These are phyloP conservation scores for Aspergillus sclerotialis DNA, from an alignment of 2,329 filamentous ascomycete genomes.

Conservation along the genomic window DNA sequence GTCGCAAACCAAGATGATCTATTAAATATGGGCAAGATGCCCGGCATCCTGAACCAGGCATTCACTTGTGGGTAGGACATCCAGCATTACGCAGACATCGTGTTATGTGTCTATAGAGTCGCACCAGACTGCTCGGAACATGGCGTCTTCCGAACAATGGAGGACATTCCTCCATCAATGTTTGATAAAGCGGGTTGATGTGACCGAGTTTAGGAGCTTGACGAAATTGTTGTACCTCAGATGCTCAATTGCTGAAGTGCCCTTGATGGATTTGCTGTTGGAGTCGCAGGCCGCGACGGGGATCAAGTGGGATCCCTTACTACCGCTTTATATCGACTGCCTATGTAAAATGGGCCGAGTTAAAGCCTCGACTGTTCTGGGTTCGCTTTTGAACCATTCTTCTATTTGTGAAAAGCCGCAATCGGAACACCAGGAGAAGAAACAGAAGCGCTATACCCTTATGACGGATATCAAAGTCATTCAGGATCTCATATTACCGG, in stretches of 20 bases:
- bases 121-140: conserved; percentile 6
- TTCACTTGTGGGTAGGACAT: no score
- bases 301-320: conserved; percentile 35
- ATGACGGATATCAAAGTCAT: conserved; percentile 38
- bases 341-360: conserved; percentile 27
- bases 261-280: conserved; percentile 29
- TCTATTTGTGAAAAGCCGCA: conserved; percentile 21
- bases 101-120: not conserved
- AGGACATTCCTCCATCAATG: conserved; percentile 30
- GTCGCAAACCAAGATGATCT: no score
- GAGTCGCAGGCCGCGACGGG: conserved; percentile 24
- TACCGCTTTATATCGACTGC: conserved; percentile 35
- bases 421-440: conserved; percentile 5
- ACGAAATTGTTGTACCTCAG: conserved; percentile 26
- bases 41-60: no score
- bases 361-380: conserved; percentile 27
- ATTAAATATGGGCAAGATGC: no score
- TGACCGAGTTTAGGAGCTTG: conserved; percentile 31
- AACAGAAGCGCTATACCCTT: conserved; percentile 22
- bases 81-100: no score
- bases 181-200: conserved; percentile 30
- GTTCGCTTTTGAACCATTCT: conserved; percentile 27
- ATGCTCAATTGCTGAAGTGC: conserved; percentile 22
- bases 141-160: conserved; percentile 29
- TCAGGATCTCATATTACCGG: conserved; percentile 33